Evolutionary conservation across 208 protist species (phyloP), one percentile per base, ranked within the genome.

Genomic region (Cochliopodium minus): DNA sequence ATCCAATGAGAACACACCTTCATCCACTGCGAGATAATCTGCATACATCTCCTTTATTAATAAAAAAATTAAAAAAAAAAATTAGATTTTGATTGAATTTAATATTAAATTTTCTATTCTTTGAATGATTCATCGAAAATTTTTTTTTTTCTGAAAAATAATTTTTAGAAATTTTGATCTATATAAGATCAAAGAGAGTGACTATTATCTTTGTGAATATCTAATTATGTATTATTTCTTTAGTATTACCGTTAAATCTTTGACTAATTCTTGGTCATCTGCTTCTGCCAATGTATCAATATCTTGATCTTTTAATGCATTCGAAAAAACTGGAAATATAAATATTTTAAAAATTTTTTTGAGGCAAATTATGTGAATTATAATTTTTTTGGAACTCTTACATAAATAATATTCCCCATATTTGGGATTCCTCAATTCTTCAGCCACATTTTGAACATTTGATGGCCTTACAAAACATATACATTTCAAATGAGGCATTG

Each of bases 381-480:
- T 30, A 22, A 33, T 1, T 22, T 34, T 30, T 4, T 3, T 28
- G 3, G 2, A 2, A 22, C 17, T 42, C 34, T 32, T 55, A 55
- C 50, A 55, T n/a, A 55, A 6, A 30, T 5, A n/a, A 43, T 55
- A 55, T 9, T 17, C 15, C 42, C 42, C 33, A 55, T 55, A 55
- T 32, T 55, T 55, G 28, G 50, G 50, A 32, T 26, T 10, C 6
- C 25, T 0, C 7, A 55, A 20, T 43, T 55, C 50, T 28, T 36
- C 33, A 13, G 28, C 17, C 1, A 22, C 10, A 23, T 86, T 95
- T 17, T 78, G n/a, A n/a, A n/a, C 64, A 11, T 60, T 34, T 2
- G 86, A 90, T 11, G 91, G 91, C 4, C 91, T 76, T 42, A 88
- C 73, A 51, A 88, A 88, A 20, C 85, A 73, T 54, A 91, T 70